Evolutionary conservation across 305 asterid genomes (phyloP), one percentile per base, ranked within the genome.

Genomic region (Caryopteris hybrid): DNA sequence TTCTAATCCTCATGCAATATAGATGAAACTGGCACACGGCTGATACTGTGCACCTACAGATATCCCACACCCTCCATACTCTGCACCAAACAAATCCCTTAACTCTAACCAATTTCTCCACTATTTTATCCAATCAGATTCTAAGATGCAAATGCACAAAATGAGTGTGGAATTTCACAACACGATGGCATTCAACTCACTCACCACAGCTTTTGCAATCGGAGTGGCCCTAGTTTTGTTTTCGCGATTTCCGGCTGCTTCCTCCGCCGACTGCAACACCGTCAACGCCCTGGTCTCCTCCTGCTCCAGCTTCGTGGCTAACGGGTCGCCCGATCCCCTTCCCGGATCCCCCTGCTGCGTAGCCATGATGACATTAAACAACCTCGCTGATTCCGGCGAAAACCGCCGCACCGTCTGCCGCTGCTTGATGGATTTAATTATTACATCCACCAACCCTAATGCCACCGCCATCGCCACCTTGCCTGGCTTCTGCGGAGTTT

Each of bases 401-500:
- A 78, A 73, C 66, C 85, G 86, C 58, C 87, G 83, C 43, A 66
- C 7, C 2, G 87, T 88, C 8, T 93, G 96, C 69, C 80, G 80
- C 34, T 90, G 97, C 83, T 43, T 93, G 73, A 93, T 90, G 95
- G 86, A 80, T 9, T 54, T 87, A 69, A 74, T 88, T 7, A 36
- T 36, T 21, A 45, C 69, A 21, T 67, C 75, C 7, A 73, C 78
- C 75, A 83, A 50, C 79, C 77, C 91, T 3, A 87, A 93, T 68
- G 86, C 95, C 73, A 90, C 96, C 70, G 87, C 95, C 53, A 88
- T 90, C 64, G 97, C 96, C 68, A 82, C 90, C 42, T 62, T 88
- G 66, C 95, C 99, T 17, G 96, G 96, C 10, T 90, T 90, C 73
- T 93, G 97, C 58, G 96, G 95, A 3, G 91, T 90, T 61, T 85